phyloP scores from a whole-genome alignment of 768 basidiomycete species.

The Cytidiella melzeri region DNA sequence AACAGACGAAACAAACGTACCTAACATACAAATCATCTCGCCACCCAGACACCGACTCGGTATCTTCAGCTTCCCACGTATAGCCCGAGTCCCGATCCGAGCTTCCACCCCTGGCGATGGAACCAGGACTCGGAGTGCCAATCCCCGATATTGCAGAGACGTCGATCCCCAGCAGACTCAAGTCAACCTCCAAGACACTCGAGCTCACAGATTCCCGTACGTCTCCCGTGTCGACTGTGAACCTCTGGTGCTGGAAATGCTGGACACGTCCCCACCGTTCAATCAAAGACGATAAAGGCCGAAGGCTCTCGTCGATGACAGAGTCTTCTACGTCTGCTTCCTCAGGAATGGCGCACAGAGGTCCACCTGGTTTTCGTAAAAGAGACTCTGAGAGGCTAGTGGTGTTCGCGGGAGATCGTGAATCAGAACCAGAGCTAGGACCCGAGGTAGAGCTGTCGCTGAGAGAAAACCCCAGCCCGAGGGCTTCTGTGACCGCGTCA shows the following conservation, averaged over 20 bases:
- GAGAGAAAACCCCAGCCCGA: constrained; percentile 15
- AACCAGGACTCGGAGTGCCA: no score
- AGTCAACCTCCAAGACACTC: constrained; percentile 5
- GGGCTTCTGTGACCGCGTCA: constrained; percentile 21
- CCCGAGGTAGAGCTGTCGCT: not conserved
- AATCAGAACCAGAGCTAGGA: not conserved
- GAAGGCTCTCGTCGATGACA: not conserved
- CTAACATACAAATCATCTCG: no score
- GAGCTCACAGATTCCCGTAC: constrained; percentile 2
- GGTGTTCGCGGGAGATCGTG: not conserved
- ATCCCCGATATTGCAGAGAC: not conserved
- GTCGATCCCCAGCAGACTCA: not conserved
- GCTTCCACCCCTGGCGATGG: no score
- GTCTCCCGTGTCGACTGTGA: constrained; percentile 3
- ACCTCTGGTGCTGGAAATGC: not conserved
- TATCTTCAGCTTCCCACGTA: no score
- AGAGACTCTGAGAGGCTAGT: not conserved
- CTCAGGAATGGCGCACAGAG: constrained; percentile 22
- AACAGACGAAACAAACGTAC: no score
- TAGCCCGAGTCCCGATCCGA: no score
- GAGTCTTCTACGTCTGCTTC: constrained; percentile 16
- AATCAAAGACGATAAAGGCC: not conserved
- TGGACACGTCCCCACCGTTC: constrained; percentile 2
- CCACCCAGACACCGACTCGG: no score
- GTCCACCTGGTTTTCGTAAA: constrained; percentile 16